Evolutionary conservation across 2,329 filamentous ascomycete species (phyloP), one percentile per base, ranked within the genome.

Genomic region (Trichoderma sp.): DNA sequence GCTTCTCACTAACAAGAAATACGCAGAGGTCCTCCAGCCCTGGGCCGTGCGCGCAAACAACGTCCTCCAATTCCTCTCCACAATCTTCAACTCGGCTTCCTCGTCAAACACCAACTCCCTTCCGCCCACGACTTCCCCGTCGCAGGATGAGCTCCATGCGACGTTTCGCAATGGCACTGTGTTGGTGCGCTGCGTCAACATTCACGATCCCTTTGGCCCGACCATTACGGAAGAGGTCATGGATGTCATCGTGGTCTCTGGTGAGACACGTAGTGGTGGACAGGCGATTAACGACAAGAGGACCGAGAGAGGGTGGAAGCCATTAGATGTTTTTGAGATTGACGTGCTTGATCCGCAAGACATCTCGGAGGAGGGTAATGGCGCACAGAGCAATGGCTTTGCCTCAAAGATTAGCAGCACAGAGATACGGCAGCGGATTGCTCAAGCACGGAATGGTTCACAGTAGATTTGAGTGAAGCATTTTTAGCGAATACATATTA

Each of bases 331-430:
- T 0, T 97, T 93, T 74, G 94, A 97, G 77, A 93, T 98, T 32
- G 92, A 96, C 75, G 93, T 98, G 16, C 84, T 99, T 18, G 91
- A 95, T 78, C 86, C 89, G 21, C 66, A 59, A 1, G 75, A 76
- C 39, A 66, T 76, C 55, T 56, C 24, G 3, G 84, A 86, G 49
- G 87, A 88, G 64, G 81, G 84, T 54, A 79, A 63, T 2, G 70
- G 59, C 21, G 89, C 68, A 85, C 52, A n/a, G 24, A 58, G 1
- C n/a, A 58, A 58, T 66, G 63, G 86, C 72, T 97, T 96, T 79
- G 87, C 90, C 30, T 86, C 87, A 70, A 98, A 97, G 81, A 92
- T 97, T 73, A 97, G 94, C 83, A 97, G 94, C 80, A 96, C 94
- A 0, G 91, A 91, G 69, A 97, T 97, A 73, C 84, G 91, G 65